Percentiles rank a stretch among this genome's conserved stretches.
Evolutionary conservation across 2,329 filamentous ascomycete genomes (phyloP).

Genomic region (Diaporthe destruens): DNA sequence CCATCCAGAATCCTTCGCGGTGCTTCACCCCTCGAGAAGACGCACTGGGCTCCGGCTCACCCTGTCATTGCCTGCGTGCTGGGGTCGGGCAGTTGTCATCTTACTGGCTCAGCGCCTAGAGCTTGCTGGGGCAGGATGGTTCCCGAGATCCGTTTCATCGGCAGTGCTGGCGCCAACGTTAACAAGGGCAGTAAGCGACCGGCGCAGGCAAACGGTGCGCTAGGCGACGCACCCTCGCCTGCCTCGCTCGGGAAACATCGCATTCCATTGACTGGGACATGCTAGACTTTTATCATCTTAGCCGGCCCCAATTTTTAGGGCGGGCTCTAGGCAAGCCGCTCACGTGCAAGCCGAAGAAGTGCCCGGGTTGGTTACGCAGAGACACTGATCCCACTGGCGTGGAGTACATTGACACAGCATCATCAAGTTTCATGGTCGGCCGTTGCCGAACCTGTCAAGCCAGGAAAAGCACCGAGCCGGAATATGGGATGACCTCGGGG

Average conservation of each 20-base stretch:
- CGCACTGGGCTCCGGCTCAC: slow-evolving; percentile 8
- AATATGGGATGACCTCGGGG: slow-evolving; percentile 41
- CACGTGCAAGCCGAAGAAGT: slow-evolving; percentile 46
- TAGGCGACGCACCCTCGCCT: slow-evolving; percentile 25
- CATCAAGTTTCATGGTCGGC: slow-evolving; percentile 46
- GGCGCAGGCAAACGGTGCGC: slow-evolving; percentile 33
- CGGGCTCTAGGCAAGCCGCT: slow-evolving; percentile 38
- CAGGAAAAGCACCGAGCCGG: slow-evolving; percentile 44
- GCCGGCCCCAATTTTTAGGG: slow-evolving; percentile 27
- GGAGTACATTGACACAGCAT: slow-evolving; percentile 40
- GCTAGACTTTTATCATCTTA: slow-evolving; percentile 34
- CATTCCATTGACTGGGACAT: slow-evolving; percentile 33
- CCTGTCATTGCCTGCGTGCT: slow-evolving; percentile 9
- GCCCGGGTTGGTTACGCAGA: slow-evolving; percentile 42
- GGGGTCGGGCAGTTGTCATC: slow-evolving; percentile 5
- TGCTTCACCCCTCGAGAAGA: slow-evolving; percentile 25
- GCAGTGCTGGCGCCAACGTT: slow-evolving; percentile 23
- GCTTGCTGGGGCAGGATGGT: background rate
- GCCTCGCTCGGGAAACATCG: slow-evolving; percentile 30
- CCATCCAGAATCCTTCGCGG: slow-evolving; percentile 22
- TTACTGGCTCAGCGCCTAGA: slow-evolving; percentile 8
- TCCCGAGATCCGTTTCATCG: slow-evolving; percentile 32
- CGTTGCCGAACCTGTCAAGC: slow-evolving; percentile 47
- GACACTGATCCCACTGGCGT: slow-evolving; percentile 41
- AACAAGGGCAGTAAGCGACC: slow-evolving; percentile 34